A percentile compares a stretch with the other conserved stretches of the same genome.
phyloP scores from a whole-genome alignment of 108 stramenopile species.

The Cyclotella kingstonii region DNA sequence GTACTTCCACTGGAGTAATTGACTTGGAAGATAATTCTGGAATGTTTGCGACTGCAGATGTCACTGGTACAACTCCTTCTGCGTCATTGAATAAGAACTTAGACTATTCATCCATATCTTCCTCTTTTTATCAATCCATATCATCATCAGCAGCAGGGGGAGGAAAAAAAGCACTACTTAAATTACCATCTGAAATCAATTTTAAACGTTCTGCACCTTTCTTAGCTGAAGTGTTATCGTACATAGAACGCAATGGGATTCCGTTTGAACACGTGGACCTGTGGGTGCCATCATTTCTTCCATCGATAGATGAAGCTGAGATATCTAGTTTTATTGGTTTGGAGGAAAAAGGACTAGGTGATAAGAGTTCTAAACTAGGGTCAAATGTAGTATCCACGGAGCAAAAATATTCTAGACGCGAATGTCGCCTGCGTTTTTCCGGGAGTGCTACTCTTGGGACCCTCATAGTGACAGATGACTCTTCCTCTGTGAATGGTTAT shows the following conservation, averaged over 20 bases:
- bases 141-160: neutral
- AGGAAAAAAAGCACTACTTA: neutral
- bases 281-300: constrained; percentile 80
- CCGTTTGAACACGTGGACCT: constrained; percentile 89
- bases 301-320: constrained; percentile 1
- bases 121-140: constrained; percentile 4
- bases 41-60: constrained; percentile 19
- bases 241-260: constrained; percentile 63
- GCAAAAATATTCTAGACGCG: constrained; percentile 11
- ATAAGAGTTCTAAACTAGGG: neutral
- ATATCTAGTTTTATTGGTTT: neutral
- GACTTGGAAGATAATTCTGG: constrained; percentile 25
- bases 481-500: neutral
- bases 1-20: too few relatives aligned
- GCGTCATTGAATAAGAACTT: neutral
- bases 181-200: constrained; percentile 16
- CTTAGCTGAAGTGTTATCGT: constrained; percentile 59
- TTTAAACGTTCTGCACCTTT: constrained; percentile 67
- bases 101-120: neutral
- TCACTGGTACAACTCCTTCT: neutral
- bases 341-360: neutral
- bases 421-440: constrained; percentile 72
- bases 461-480: constrained; percentile 37
- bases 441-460: constrained; percentile 67
- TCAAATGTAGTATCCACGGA: constrained; percentile 2